These are phyloP conservation scores for Alternaria arborescens DNA, from an alignment of 2,329 filamentous ascomycete species.

Conservation along the genomic window DNA sequence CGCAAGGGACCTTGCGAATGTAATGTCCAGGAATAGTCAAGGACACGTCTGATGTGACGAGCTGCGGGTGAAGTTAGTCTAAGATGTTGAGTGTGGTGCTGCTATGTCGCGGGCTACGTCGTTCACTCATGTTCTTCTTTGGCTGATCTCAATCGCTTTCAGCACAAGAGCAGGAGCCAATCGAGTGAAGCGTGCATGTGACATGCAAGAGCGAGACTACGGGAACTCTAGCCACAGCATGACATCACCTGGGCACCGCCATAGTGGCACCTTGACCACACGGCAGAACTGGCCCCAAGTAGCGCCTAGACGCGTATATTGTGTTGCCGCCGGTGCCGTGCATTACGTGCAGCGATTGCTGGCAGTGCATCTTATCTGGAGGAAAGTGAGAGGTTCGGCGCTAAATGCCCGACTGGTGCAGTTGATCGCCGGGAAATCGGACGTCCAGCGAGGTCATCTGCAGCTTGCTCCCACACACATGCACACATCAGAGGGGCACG, in stretches of 20 bases:
- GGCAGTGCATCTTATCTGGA: conserved; percentile 8
- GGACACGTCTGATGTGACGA: not conserved
- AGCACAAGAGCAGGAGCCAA: no score
- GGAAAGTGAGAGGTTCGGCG: conserved; percentile 20
- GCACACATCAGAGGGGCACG: conserved; percentile 24
- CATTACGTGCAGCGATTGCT: conserved; percentile 6
- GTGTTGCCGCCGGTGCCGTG: not conserved
- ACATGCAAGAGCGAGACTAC: not conserved
- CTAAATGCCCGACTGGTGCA: conserved; percentile 11
- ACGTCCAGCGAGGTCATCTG: conserved; percentile 34
- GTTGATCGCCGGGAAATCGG: conserved; percentile 14
- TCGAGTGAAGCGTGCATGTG: not conserved
- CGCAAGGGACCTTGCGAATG: no score
- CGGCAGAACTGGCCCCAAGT: not conserved
- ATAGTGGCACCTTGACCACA: not conserved
- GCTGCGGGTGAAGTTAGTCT: no score
- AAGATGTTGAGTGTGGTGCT: no score
- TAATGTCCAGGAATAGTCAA: no score
- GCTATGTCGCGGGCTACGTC: not conserved
- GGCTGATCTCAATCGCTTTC: no score
- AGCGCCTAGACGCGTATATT: not conserved
- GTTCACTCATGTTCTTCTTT: no score
- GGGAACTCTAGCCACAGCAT: not conserved
- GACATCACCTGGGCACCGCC: not conserved
- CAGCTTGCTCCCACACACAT: conserved; percentile 24